Percentiles rank a stretch among this genome's conserved stretches.
phyloP scores from a whole-genome alignment of 1,139 yeast species.

The Groenewaldozyma sp. region DNA sequence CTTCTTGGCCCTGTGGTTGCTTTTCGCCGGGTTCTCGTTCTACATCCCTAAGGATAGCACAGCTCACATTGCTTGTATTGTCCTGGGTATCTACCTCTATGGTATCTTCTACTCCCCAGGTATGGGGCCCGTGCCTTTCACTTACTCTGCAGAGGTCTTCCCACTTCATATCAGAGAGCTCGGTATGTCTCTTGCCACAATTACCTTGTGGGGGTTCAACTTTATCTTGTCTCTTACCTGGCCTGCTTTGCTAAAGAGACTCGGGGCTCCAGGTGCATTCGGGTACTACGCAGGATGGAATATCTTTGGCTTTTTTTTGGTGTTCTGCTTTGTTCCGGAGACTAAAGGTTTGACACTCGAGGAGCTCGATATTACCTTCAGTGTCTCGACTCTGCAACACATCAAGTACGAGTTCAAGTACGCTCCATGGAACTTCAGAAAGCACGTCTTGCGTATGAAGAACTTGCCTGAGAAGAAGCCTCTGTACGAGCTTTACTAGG shows the following conservation, averaged over 20 bases:
- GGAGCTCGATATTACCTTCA: constrained; percentile 43
- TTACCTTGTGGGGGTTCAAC: constrained; percentile 81
- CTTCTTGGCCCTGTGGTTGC: constrained; percentile 54
- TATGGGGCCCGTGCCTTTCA: constrained; percentile 87
- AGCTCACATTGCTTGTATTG: constrained; percentile 56
- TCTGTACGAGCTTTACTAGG: constrained; percentile 16
- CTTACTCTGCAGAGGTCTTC: constrained; percentile 82
- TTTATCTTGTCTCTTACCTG: constrained; percentile 74
- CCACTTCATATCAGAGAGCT: constrained; percentile 77
- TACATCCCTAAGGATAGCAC: constrained; percentile 43
- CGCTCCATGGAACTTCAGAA: constrained; percentile 24
- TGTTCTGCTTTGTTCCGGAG: constrained; percentile 51
- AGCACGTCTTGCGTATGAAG: constrained; percentile 16
- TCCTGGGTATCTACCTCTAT: constrained; percentile 66
- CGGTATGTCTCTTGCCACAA: constrained; percentile 80
- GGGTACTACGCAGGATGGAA: constrained; percentile 90
- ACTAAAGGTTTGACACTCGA: constrained; percentile 52
- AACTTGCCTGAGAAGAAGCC: constrained; percentile 17
- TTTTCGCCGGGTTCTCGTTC: constrained; percentile 71
- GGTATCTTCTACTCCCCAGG: constrained; percentile 73
- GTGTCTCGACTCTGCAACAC: constrained; percentile 29
- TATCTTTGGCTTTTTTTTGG: constrained; percentile 45
- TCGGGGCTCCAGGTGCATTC: constrained; percentile 77
- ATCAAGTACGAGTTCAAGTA: constrained; percentile 28
- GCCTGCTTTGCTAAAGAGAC: constrained; percentile 61